Evolutionary conservation across 129 eudicot species (phyloP).

Genomic region (Helianthus annuus): DNA sequence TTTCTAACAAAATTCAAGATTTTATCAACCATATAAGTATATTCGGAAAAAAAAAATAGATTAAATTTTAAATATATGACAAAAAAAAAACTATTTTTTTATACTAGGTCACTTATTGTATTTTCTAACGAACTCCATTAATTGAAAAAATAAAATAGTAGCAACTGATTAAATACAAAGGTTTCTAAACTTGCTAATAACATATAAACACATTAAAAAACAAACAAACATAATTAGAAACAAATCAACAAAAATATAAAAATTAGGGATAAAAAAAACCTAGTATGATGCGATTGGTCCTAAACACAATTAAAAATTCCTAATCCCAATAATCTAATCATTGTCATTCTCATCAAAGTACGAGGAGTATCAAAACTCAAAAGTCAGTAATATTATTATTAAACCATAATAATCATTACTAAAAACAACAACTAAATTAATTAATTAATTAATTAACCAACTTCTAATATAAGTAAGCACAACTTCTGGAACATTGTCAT

Average conservation of each 20-base stretch:
- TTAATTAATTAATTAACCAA: conserved; percentile 13
- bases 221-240: too few relatives aligned
- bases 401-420: neutral
- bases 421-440: neutral
- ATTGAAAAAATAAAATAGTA: too few relatives aligned
- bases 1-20: too few relatives aligned
- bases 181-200: too few relatives aligned
- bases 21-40: too few relatives aligned
- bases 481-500: neutral
- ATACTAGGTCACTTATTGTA: too few relatives aligned
- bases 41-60: too few relatives aligned
- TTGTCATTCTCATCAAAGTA: conserved; percentile 33
- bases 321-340: conserved; percentile 32
- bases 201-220: too few relatives aligned
- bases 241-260: neutral
- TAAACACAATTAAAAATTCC: conserved; percentile 29
- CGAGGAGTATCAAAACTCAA: conserved; percentile 11
- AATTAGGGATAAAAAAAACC: conserved; percentile 2
- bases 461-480: conserved; percentile 31
- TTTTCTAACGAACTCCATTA: too few relatives aligned
- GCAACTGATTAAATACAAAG: too few relatives aligned
- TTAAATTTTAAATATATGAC: too few relatives aligned
- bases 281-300: conserved; percentile 29
- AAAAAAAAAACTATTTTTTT: too few relatives aligned
- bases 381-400: neutral